phyloP scores from a whole-genome alignment of 441 rosid genomes.

The Brassica balearica region DNA sequence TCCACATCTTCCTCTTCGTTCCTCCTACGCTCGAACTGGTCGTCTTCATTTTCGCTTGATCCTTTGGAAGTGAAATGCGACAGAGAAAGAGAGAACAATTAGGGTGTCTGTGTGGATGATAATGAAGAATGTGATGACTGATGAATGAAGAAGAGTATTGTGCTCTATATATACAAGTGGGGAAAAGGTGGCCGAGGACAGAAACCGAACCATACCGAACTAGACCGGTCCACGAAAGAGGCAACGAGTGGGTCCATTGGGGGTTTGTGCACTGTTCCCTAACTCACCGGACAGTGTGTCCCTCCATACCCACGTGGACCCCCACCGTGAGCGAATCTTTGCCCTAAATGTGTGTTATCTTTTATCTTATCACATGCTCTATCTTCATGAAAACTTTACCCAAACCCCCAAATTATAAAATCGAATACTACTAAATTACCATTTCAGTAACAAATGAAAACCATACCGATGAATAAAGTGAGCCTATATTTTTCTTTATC shows the following conservation, averaged over 20 bases:
- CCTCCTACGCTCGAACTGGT: conserved; percentile 57
- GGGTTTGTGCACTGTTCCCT: conserved; percentile 70
- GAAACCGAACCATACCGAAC: conserved; percentile 40
- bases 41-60: conserved; percentile 61
- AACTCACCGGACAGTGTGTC: conserved; percentile 63
- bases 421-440: too few species aligned
- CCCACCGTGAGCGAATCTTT: conserved; percentile 52
- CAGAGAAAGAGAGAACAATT: neutral
- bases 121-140: conserved; percentile 31
- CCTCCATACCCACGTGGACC: conserved; percentile 43
- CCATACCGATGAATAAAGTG: conserved; percentile 1
- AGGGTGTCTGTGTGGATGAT: conserved; percentile 21
- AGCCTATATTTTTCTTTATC: neutral
- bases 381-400: conserved; percentile 32
- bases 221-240: conserved; percentile 65
- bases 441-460: neutral
- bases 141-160: conserved; percentile 38
- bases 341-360: conserved; percentile 39
- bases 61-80: conserved; percentile 12
- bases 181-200: conserved; percentile 48
- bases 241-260: conserved; percentile 76
- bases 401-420: neutral
- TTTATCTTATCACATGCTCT: conserved; percentile 25
- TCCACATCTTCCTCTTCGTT: conserved; percentile 82
- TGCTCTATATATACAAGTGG: conserved; percentile 47